These are phyloP conservation scores for Jamesozyma hellenica DNA, from an alignment of 805 yeast genomes.

Conservation along the genomic window DNA sequence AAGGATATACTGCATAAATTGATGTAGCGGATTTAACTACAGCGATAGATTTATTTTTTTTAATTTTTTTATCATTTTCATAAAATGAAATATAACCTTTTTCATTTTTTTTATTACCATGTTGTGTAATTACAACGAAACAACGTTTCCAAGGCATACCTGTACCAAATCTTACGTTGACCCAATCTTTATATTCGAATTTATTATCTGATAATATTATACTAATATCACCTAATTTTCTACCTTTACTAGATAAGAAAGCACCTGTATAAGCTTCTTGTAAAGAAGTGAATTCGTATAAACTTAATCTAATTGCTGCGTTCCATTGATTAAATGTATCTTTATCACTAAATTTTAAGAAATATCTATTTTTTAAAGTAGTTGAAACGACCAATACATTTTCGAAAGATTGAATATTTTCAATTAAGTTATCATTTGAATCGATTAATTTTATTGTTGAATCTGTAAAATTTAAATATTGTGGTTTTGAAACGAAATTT, in stretches of 20 bases:
- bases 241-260: constrained; percentile 76
- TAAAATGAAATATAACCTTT: constrained; percentile 63
- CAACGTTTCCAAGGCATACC: constrained; percentile 98
- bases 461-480: constrained; percentile 83
- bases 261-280: constrained; percentile 98
- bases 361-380: constrained; percentile 76
- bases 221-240: constrained; percentile 74
- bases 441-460: constrained; percentile 70
- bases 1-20: constrained; percentile 84
- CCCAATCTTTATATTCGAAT: constrained; percentile 87
- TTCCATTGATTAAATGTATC: constrained; percentile 68
- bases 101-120: constrained; percentile 30
- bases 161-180: constrained; percentile 83
- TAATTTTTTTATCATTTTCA: constrained; percentile 65
- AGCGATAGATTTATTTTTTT: constrained; percentile 69
- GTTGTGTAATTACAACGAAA: constrained; percentile 76
- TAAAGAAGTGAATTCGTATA: constrained; percentile 67
- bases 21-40: constrained; percentile 60
- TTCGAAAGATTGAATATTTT: constrained; percentile 31
- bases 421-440: constrained; percentile 51
- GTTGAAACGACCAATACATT: constrained; percentile 86
- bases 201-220: constrained; percentile 71
- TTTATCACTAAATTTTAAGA: constrained; percentile 66
- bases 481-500: constrained; percentile 58
- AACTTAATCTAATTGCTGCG: constrained; percentile 68